phyloP scores from a whole-genome alignment of 495 filamentous ascomycete genomes.

The Amniculicola lignicola region DNA sequence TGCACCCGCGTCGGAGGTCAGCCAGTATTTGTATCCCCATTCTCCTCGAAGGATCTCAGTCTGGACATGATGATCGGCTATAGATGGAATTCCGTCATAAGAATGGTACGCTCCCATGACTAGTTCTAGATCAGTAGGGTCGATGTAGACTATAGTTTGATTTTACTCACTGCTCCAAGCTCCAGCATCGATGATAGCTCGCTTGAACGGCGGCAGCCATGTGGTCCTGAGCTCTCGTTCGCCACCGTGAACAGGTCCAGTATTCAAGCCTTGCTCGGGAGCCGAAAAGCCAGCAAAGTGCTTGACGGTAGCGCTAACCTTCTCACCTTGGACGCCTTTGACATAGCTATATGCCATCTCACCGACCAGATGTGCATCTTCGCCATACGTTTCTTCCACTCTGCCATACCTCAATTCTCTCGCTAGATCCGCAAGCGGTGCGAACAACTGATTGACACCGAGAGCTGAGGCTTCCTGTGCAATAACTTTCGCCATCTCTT shows the following conservation, averaged over 20 bases:
- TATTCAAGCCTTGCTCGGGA: slow-evolving; percentile 69
- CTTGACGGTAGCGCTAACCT: slow-evolving; percentile 67
- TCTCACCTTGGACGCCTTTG: slow-evolving; percentile 58
- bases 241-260: slow-evolving; percentile 65
- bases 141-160: not conserved
- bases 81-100: slow-evolving; percentile 64
- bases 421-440: slow-evolving; percentile 63
- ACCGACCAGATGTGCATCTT: slow-evolving; percentile 61
- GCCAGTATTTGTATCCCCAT: slow-evolving; percentile 67
- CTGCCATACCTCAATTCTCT: slow-evolving; percentile 66
- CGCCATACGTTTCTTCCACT: slow-evolving; percentile 66
- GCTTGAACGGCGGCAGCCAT: slow-evolving; percentile 63
- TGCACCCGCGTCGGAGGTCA: slow-evolving; percentile 57
- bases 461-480: slow-evolving; percentile 59
- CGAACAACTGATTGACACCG: slow-evolving; percentile 67
- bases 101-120: slow-evolving; percentile 68
- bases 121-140: not conserved
- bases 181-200: slow-evolving; percentile 64
- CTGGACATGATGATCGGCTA: slow-evolving; percentile 58
- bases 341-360: slow-evolving; percentile 61
- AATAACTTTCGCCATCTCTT: slow-evolving; percentile 61
- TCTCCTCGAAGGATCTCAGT: slow-evolving; percentile 65
- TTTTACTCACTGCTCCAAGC: slow-evolving; percentile 49
- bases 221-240: slow-evolving; percentile 65
- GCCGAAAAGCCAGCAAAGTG: slow-evolving; percentile 63